Evolutionary conservation across 345 rosid genomes (phyloP), one percentile per base, ranked within the genome.

Genomic region (Streptanthus diversifolius): DNA sequence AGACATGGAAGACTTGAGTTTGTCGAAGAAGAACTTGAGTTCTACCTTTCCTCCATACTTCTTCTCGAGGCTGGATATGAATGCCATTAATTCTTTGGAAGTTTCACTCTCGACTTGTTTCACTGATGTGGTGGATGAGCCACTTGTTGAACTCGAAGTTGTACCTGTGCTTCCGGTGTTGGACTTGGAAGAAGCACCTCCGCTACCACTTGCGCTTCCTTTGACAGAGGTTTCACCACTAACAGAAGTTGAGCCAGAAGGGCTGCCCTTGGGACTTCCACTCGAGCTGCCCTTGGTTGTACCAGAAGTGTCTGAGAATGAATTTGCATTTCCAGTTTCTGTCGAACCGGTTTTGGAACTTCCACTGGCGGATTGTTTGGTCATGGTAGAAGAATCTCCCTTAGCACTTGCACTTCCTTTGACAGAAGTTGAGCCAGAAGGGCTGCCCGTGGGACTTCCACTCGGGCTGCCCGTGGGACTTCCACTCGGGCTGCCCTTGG

Each of bases 11-110:
- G 45, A 37, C 66, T 76, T 76, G 2, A 76, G 60, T 7, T 63
- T 70, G 0, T 70, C 75, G 7, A 76, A 76, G 30, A 76, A 76
- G 36, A 13, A 51, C 33, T 47, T 70, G 47, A 76, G 74, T 29
- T 76, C 80, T 36, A 57, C 2, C n/a, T 55, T 76, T 7, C 2
- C 8, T 10, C 66, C 12, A 17, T 69, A 63, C 60, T 70, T 76
- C 75, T 76, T 63, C 71, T 76, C 80, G 13, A 76, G 71, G 1
- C 15, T 25, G 0, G 66, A 24, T 18, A 76, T 68, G 33, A 76
- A 76, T 12, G 66, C 29, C 75, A 55, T 76, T 1, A 70, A 52
- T 63, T 76, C 75, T 10, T 54, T 9, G 0, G 74, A 41, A 33
- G 75, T 76, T 12, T 69, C 32, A 11, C 9, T 69, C 57, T 76